Percentiles rank a stretch among this genome's conserved stretches.
Evolutionary conservation across 2,329 filamentous ascomycete genomes (phyloP).

Genomic region (Cladosporium sp.): DNA sequence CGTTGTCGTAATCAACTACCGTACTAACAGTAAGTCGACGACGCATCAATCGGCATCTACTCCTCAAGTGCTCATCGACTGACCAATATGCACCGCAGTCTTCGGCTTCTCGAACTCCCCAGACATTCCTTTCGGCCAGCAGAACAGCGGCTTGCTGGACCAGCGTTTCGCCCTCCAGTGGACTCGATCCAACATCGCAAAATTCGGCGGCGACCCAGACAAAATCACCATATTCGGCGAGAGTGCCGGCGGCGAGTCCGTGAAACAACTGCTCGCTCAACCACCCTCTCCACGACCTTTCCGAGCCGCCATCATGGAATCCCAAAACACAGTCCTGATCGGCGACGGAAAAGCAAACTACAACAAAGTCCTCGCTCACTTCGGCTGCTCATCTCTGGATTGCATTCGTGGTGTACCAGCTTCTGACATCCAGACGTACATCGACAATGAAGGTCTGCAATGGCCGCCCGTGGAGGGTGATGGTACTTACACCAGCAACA

Average conservation of each 20-base stretch:
- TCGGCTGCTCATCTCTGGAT: neutral
- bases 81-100: neutral
- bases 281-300: neutral
- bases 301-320: neutral
- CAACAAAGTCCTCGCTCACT: neutral
- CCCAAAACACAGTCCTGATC: neutral
- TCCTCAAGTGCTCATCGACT: neutral
- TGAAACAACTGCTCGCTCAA: conserved; percentile 37
- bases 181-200: conserved; percentile 36
- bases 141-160: neutral
- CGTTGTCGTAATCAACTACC: conserved; percentile 32
- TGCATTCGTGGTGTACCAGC: neutral
- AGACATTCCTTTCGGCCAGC: neutral
- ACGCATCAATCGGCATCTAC: neutral
- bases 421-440: neutral
- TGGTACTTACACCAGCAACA: conserved; percentile 14
- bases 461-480: neutral
- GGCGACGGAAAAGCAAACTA: neutral
- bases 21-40: conserved; percentile 46
- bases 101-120: neutral
- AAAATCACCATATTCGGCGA: conserved; percentile 30
- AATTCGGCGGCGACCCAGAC: conserved; percentile 37
- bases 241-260: conserved; percentile 42
- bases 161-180: neutral
- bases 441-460: neutral